Evolutionary conservation across 148 eudicot genomes (phyloP), one percentile per base, ranked within the genome.

Genomic region (Beta vulgaris): DNA sequence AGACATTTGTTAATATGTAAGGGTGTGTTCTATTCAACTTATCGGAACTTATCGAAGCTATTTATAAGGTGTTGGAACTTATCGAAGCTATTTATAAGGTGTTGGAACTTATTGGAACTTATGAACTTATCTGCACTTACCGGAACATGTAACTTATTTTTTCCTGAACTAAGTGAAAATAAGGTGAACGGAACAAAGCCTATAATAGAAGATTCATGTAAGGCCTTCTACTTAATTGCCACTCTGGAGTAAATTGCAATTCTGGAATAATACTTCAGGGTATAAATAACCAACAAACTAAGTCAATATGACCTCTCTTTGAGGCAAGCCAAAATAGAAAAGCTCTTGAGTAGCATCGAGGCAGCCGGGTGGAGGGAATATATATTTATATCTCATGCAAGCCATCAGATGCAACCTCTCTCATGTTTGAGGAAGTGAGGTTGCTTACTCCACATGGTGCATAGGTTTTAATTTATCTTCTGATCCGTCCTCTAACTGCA

Each of bases 401-500:
- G 67, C 40, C 42, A 34, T 39, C 9, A 39, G 43, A 39, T 51
- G 67, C 23, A 62, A 34, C 9, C 35, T 62, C 12, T 34, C 31
- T 57, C 0, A 23, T 69, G 16, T 31, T 12, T 16, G 37, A 4
- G 6, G 13, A 58, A 29, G 40, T 49, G 39, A 12, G 14, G 16
- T 25, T 25, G 31, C 16, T 18, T 29, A 55, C 32, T 73, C 8
- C 48, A 25, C 57, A 46, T 74, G n/a, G 2, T 46, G 19, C 46
- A 36, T 10, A 28, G 21, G n/a, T 18, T 68, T 73, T 55, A 34
- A 10, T 25, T 29, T 58, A 26, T 18, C 35, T 67, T 23, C 54
- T 77, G 58, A 49, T 36, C 61, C 36, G 61, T 42, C 7, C 31
- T 10, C 46, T 71, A 3, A 75, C 42, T 53, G 57, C 71, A 71